Evolutionary conservation across 371 early-diverging fungal species (phyloP).

Genomic region (Blakeslea trispora): DNA sequence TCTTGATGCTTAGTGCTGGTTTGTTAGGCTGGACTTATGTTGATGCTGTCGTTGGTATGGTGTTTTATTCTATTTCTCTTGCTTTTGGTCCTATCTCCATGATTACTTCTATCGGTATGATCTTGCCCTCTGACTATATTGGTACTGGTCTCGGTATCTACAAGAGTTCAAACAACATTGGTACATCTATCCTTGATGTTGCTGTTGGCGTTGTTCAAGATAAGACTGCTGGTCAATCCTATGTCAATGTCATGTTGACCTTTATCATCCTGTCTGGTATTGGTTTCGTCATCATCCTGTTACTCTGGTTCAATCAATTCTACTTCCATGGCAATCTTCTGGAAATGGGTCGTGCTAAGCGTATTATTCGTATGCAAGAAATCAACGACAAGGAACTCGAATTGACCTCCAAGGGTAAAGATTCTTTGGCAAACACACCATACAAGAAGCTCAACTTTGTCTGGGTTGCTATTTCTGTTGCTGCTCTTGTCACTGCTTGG

Average conservation of each 20-base stretch:
- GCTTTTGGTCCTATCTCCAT: conserved; percentile 69
- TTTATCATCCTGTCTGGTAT: conserved; percentile 39
- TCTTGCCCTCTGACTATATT: conserved; percentile 56
- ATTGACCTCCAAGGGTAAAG: conserved; percentile 24
- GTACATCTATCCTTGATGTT: conserved; percentile 66
- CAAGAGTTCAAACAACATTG: conserved; percentile 68
- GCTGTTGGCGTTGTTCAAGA: conserved; percentile 67
- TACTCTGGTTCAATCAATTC: conserved; percentile 24
- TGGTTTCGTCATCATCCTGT: conserved; percentile 29
- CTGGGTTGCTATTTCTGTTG: conserved; percentile 16
- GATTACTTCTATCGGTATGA: conserved; percentile 66
- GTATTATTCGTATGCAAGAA: conserved; percentile 29
- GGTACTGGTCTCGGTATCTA: conserved; percentile 71
- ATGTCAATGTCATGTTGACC: conserved; percentile 54
- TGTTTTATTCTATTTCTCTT: conserved; percentile 62
- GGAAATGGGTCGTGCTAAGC: conserved; percentile 27
- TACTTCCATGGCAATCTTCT: conserved; percentile 23
- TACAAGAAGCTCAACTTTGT: conserved; percentile 18
- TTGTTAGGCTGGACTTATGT: conserved; percentile 39
- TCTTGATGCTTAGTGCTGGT: conserved; percentile 30
- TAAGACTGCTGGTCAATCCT: conserved; percentile 36
- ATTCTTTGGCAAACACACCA: conserved; percentile 20
- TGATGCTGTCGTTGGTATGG: conserved; percentile 58
- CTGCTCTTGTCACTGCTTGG: conserved; percentile 26
- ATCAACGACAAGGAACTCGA: conserved; percentile 28